Evolutionary conservation across 2,329 filamentous ascomycete genomes (phyloP).

Genomic region (Fusarium hainanense): DNA sequence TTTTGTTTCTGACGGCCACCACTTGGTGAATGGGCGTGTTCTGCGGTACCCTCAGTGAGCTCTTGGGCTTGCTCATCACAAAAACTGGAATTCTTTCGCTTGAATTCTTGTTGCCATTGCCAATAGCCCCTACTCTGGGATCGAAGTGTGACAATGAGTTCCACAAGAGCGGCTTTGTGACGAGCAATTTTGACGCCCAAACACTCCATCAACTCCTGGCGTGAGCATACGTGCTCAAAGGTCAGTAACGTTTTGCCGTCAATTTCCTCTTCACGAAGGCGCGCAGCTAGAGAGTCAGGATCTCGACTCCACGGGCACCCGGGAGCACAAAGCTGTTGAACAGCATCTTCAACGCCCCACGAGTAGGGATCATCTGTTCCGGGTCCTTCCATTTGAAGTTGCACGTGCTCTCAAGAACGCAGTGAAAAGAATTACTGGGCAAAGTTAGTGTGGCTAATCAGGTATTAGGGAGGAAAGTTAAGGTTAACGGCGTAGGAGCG

Average conservation of each 20-base stretch:
- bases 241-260: conserved; percentile 73
- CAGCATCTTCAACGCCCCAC: conserved; percentile 77
- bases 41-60: background rate
- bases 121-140: conserved; percentile 62
- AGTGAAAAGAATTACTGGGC: conserved; percentile 5
- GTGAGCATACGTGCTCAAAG: conserved; percentile 60
- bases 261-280: conserved; percentile 70
- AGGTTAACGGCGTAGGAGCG: background rate
- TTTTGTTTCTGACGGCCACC: background rate
- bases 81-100: conserved; percentile 31
- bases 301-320: conserved; percentile 64
- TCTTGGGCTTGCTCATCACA: conserved; percentile 21
- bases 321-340: conserved; percentile 70
- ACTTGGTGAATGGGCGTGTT: background rate
- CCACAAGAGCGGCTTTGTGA: conserved; percentile 67
- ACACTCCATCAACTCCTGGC: conserved; percentile 62
- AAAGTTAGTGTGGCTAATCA: background rate
- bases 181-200: conserved; percentile 68
- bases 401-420: conserved; percentile 3
- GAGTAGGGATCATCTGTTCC: conserved; percentile 71
- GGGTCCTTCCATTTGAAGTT: conserved; percentile 44
- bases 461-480: background rate
- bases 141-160: conserved; percentile 68
- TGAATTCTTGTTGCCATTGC: conserved; percentile 44
- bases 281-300: conserved; percentile 60